Conservation (phyloP, 768 basidiomycete genomes). For the Artomyces pyxidatus region DNA sequence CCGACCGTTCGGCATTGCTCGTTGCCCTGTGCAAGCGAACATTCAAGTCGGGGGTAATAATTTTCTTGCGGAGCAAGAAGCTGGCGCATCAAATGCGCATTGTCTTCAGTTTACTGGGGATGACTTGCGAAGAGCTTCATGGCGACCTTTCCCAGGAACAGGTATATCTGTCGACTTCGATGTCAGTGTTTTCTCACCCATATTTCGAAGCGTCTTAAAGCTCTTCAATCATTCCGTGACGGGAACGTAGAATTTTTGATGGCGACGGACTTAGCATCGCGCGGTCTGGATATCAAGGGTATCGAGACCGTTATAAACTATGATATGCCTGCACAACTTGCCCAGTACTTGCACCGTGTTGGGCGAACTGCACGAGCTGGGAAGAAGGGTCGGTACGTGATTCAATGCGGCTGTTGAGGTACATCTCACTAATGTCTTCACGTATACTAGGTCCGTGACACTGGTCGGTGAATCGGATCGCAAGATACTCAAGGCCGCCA, state of each 20-base stretch:
- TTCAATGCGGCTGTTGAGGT: not conserved
- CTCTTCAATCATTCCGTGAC: slow-evolving; percentile 82
- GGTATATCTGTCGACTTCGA: slow-evolving; percentile 32
- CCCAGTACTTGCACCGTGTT: slow-evolving; percentile 94
- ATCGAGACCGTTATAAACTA: slow-evolving; percentile 98
- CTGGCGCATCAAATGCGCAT: slow-evolving; percentile 96
- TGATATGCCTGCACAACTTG: slow-evolving; percentile 91
- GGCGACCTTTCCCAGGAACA: slow-evolving; percentile 96
- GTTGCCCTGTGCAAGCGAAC: slow-evolving; percentile 81
- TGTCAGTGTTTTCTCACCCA: slow-evolving; percentile 12
- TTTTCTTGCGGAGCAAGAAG: slow-evolving; percentile 96
- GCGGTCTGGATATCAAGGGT: slow-evolving; percentile 95
- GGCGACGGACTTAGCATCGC: slow-evolving; percentile 93
- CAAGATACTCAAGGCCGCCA: slow-evolving; percentile 91
- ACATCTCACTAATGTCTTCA: not conserved
- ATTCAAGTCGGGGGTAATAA: slow-evolving; percentile 75
- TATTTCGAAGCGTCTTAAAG: slow-evolving; percentile 61
- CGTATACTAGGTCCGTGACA: slow-evolving; percentile 67
- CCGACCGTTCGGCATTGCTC: slow-evolving; percentile 69
- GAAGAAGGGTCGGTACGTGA: slow-evolving; percentile 73
- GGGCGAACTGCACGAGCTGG: slow-evolving; percentile 97
- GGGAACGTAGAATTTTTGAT: slow-evolving; percentile 86
- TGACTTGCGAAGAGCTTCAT: slow-evolving; percentile 90
- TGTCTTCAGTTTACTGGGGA: slow-evolving; percentile 79
- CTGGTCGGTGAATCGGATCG: slow-evolving; percentile 94